A percentile compares a stretch with the other conserved stretches of the same genome.
Evolutionary conservation across 23 red algal species (phyloP).

Genomic region (Gracilaria caudata): DNA sequence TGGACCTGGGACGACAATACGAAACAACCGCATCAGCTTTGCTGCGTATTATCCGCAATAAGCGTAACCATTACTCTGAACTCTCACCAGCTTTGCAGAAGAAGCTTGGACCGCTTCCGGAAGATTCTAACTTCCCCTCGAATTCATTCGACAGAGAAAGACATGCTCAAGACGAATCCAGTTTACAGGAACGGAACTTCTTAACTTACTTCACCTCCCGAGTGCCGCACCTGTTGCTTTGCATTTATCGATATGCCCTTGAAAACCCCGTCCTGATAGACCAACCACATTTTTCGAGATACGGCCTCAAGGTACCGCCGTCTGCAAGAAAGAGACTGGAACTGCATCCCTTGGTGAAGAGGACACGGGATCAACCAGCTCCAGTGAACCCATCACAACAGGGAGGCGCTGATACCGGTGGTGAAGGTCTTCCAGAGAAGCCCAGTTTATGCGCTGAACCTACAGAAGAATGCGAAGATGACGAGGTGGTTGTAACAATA

Average conservation of each 20-base stretch:
- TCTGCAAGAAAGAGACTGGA: background rate
- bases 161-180: background rate
- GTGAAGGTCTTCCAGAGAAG: background rate
- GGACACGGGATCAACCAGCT: background rate
- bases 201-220: slow-evolving; percentile 82
- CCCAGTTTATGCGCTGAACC: background rate
- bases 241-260: slow-evolving; percentile 79
- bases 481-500: slow-evolving; percentile 32
- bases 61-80: slow-evolving; percentile 95
- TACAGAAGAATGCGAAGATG: background rate
- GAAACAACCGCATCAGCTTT: slow-evolving; percentile 79
- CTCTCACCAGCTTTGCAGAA: slow-evolving; percentile 59
- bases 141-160: background rate
- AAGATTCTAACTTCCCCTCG: slow-evolving; percentile 18
- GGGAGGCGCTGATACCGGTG: background rate
- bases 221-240: slow-evolving; percentile 90
- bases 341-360: slow-evolving; percentile 48
- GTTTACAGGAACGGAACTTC: slow-evolving; percentile 53
- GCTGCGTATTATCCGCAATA: slow-evolving; percentile 94
- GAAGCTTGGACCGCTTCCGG: slow-evolving; percentile 80
- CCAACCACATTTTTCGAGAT: slow-evolving; percentile 83
- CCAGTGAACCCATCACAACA: background rate
- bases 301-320: slow-evolving; percentile 55
- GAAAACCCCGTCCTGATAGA: slow-evolving; percentile 64
- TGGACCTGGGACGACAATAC: slow-evolving; percentile 71